Conservation (phyloP, 768 basidiomycete genomes). For the Termitomyces sp. region DNA sequence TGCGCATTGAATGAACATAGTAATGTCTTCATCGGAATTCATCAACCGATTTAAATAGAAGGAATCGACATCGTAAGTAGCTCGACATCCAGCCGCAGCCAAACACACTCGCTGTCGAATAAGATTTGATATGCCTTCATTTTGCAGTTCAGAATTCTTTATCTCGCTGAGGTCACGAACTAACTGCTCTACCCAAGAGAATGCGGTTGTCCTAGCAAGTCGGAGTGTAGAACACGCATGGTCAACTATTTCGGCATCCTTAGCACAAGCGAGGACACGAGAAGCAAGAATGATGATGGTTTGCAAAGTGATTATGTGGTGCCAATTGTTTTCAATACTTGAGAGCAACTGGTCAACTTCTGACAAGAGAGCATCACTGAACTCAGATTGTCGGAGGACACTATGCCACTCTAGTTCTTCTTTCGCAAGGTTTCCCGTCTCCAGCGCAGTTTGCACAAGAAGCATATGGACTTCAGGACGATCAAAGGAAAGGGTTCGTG, state of each 20-base stretch:
- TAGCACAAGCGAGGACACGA: conserved; percentile 27
- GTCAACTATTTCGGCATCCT: conserved; percentile 7
- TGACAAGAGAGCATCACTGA: conserved; percentile 28
- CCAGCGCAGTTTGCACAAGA: conserved; percentile 36
- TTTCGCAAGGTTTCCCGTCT: conserved; percentile 26
- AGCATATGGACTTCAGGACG: conserved; percentile 34
- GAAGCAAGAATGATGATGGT: conserved; percentile 26
- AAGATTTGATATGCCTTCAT: neutral
- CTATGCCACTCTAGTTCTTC: conserved; percentile 31
- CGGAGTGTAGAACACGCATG: conserved; percentile 21
- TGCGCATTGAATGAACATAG: conserved; percentile 15
- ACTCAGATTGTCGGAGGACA: conserved; percentile 25
- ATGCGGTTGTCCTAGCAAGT: conserved; percentile 6
- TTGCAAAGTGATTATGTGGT: conserved; percentile 23
- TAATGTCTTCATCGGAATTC: conserved; percentile 17
- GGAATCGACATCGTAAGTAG: conserved; percentile 20
- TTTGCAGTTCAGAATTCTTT: neutral
- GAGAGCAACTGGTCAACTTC: conserved; percentile 29
- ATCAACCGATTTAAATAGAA: conserved; percentile 10
- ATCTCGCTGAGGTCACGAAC: neutral
- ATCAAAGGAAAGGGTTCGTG: conserved; percentile 31
- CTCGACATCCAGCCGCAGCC: conserved; percentile 4
- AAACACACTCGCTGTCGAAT: conserved; percentile 3
- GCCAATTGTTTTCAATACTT: conserved; percentile 36
- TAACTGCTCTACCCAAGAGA: conserved; percentile 1